A percentile compares a stretch with the other conserved stretches of the same genome.
Evolutionary conservation across 352 stramenopile genomes (phyloP).

Genomic region (Phytophthora lateralis): DNA sequence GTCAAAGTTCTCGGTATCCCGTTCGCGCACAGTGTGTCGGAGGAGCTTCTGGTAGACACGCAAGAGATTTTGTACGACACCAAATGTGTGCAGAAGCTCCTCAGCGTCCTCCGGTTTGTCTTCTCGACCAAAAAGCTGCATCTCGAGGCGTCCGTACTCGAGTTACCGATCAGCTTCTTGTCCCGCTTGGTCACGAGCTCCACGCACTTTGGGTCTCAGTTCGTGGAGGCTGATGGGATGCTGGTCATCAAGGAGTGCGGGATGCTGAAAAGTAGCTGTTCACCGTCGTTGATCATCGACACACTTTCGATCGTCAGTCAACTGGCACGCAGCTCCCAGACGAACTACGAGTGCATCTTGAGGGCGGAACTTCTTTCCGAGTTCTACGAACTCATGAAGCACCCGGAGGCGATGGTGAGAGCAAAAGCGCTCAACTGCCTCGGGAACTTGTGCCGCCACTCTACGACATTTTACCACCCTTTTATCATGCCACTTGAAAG

Average conservation of each 20-base stretch:
- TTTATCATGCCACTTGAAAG: constrained; percentile 38
- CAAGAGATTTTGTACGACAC: constrained; percentile 80
- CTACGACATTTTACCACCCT: constrained; percentile 85
- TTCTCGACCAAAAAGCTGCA: constrained; percentile 58
- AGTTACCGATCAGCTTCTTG: constrained; percentile 82
- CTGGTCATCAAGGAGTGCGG: constrained; percentile 71
- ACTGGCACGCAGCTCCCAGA: constrained; percentile 73
- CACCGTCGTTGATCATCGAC: constrained; percentile 74
- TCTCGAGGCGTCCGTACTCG: constrained; percentile 61
- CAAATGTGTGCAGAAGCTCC: constrained; percentile 65
- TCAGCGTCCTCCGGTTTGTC: constrained; percentile 68
- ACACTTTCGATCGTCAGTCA: constrained; percentile 89
- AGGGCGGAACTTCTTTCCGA: constrained; percentile 54
- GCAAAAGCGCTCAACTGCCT: constrained; percentile 92
- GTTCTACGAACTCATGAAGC: constrained; percentile 61
- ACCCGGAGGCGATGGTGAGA: constrained; percentile 77
- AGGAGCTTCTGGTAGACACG: constrained; percentile 68
- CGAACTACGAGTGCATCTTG: constrained; percentile 78
- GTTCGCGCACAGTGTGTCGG: constrained; percentile 69
- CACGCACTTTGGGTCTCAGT: constrained; percentile 80
- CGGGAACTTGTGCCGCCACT: constrained; percentile 93
- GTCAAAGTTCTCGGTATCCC: constrained; percentile 86
- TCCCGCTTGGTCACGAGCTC: constrained; percentile 86
- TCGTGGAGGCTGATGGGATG: constrained; percentile 74
- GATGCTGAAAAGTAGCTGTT: constrained; percentile 51